phyloP scores from a whole-genome alignment of 129 eudicot genomes.

The Chrysanthemum seticuspe region DNA sequence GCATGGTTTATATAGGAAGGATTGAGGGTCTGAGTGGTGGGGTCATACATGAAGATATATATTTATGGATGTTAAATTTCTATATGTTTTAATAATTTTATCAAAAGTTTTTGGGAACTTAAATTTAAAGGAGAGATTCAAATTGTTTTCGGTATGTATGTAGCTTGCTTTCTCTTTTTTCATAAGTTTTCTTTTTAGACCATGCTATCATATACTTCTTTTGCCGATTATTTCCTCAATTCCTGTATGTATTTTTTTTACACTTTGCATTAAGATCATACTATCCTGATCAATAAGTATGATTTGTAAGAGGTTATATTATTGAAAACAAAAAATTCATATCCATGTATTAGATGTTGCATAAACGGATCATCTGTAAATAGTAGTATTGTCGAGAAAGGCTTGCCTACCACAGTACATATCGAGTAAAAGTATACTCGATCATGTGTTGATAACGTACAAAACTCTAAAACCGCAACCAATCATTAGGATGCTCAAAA shows the following conservation, averaged over 20 bases:
- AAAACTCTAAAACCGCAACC: neutral
- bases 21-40: slow-evolving; percentile 20
- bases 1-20: slow-evolving; percentile 25
- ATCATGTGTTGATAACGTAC: neutral
- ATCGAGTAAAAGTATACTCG: too few species aligned
- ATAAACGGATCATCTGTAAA: too few species aligned
- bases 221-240: too few species aligned
- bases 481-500: too few species aligned
- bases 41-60: neutral
- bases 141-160: neutral
- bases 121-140: slow-evolving; percentile 10
- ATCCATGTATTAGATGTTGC: too few species aligned
- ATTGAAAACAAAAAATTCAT: too few species aligned
- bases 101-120: slow-evolving; percentile 19
- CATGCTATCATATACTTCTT: neutral
- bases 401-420: too few species aligned
- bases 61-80: neutral
- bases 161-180: slow-evolving; percentile 9
- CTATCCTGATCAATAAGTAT: too few species aligned
- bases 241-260: too few species aligned
- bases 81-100: neutral
- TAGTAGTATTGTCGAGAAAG: too few species aligned
- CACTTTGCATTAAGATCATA: too few species aligned
- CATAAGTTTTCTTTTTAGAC: slow-evolving; percentile 13
- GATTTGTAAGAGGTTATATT: too few species aligned